These are phyloP conservation scores for Amaranthus cruentus DNA, from an alignment of 148 eudicot species.

Conservation along the genomic window DNA sequence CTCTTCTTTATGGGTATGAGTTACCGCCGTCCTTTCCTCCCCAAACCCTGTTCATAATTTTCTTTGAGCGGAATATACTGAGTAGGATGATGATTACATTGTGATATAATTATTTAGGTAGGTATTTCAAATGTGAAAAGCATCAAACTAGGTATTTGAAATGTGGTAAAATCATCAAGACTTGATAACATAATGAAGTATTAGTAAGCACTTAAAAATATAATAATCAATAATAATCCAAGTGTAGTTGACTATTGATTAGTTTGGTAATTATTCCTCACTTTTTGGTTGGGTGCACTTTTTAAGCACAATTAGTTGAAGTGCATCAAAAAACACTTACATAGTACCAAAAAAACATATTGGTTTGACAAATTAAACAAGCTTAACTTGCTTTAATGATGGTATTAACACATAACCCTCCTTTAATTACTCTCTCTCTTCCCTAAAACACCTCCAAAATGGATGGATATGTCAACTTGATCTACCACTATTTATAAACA, in stretches of 20 bases:
- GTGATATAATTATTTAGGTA: neutral
- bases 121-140: constrained; percentile 7
- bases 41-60: no score
- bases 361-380: constrained; percentile 2
- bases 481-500: constrained; percentile 3
- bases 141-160: neutral
- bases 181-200: neutral
- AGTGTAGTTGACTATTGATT: constrained; percentile 10
- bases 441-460: constrained; percentile 5
- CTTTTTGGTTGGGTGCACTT: neutral
- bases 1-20: no score
- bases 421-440: neutral
- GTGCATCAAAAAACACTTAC: constrained; percentile 18
- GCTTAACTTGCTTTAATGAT: constrained; percentile 20
- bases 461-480: constrained; percentile 19
- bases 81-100: no score
- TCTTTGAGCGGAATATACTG: no score
- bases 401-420: neutral
- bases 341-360: constrained; percentile 4
- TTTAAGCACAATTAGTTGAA: neutral
- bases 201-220: neutral
- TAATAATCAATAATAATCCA: neutral
- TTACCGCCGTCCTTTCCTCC: no score
- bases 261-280: neutral
- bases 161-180: constrained; percentile 6